Percentiles rank a stretch among this genome's conserved stretches.
These are phyloP conservation scores for Lumnitzera littorea DNA, from an alignment of 345 rosid genomes.

Conservation along the genomic window DNA sequence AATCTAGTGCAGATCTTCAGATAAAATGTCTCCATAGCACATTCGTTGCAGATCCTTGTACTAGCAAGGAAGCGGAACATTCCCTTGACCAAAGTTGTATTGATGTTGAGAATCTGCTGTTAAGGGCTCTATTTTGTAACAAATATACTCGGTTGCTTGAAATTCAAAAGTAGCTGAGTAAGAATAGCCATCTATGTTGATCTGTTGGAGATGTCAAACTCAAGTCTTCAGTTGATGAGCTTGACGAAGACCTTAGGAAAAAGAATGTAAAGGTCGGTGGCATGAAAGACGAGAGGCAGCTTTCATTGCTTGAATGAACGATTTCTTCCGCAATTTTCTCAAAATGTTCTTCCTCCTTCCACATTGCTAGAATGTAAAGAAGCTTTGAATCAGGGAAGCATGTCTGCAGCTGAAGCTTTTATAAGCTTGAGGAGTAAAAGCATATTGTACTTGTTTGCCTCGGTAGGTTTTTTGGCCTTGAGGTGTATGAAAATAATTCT, in stretches of 20 bases:
- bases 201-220: conserved; percentile 65
- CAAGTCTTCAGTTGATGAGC: conserved; percentile 45
- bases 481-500: conserved; percentile 77
- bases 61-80: conserved; percentile 76
- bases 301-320: conserved; percentile 36
- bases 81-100: conserved; percentile 76
- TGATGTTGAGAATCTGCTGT: conserved; percentile 80
- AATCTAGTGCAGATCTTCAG: conserved; percentile 80
- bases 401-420: conserved; percentile 73
- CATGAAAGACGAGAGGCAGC: too few species aligned
- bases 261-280: too few species aligned
- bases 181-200: conserved; percentile 56
- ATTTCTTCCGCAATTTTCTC: conserved; percentile 70
- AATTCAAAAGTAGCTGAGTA: conserved; percentile 81
- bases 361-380: conserved; percentile 73
- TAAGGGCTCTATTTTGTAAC: conserved; percentile 83
- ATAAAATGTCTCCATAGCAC: conserved; percentile 71
- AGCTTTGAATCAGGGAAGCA: conserved; percentile 83
- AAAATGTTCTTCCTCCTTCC: conserved; percentile 50
- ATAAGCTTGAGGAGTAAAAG: conserved; percentile 83
- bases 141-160: conserved; percentile 85
- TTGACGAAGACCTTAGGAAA: conserved; percentile 39
- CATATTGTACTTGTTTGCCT: conserved; percentile 73
- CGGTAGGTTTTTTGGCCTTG: conserved; percentile 89
- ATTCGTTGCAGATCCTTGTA: conserved; percentile 76